These are phyloP conservation scores for Acer negundo DNA, from an alignment of 345 rosid species.

Conservation along the genomic window DNA sequence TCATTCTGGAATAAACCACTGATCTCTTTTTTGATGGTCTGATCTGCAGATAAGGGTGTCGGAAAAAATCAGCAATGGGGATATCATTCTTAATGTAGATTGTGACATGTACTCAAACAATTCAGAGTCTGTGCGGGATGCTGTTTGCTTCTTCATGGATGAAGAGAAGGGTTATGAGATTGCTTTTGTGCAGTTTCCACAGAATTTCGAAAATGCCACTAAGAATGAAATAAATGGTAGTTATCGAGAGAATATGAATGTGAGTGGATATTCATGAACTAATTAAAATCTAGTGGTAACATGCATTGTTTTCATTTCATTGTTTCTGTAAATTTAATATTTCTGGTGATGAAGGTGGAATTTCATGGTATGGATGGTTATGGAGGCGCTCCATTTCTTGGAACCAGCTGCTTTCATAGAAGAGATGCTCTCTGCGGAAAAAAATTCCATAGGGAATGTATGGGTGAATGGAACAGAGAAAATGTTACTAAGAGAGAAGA, in stretches of 20 bases:
- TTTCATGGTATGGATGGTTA: conserved; percentile 31
- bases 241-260: too few species aligned
- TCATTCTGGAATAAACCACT: too few species aligned
- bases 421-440: conserved; percentile 36
- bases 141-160: conserved; percentile 55
- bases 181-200: conserved; percentile 45
- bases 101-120: conserved; percentile 59
- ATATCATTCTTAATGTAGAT: conserved; percentile 41
- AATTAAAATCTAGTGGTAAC: too few species aligned
- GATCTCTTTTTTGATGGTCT: too few species aligned
- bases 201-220: conserved; percentile 32
- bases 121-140: conserved; percentile 40
- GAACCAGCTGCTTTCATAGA: conserved; percentile 44
- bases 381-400: conserved; percentile 29
- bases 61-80: conserved; percentile 42
- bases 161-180: conserved; percentile 40
- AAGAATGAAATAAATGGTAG: conserved; percentile 27
- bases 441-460: conserved; percentile 17
- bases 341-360: conserved; percentile 28
- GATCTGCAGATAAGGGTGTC: conserved; percentile 49
- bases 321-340: not conserved
- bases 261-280: too few species aligned
- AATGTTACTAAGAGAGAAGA: not conserved
- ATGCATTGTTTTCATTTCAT: not conserved
- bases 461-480: not conserved